phyloP scores from a whole-genome alignment of 208 protist genomes.

The Acanthamoeba lenticulata region DNA sequence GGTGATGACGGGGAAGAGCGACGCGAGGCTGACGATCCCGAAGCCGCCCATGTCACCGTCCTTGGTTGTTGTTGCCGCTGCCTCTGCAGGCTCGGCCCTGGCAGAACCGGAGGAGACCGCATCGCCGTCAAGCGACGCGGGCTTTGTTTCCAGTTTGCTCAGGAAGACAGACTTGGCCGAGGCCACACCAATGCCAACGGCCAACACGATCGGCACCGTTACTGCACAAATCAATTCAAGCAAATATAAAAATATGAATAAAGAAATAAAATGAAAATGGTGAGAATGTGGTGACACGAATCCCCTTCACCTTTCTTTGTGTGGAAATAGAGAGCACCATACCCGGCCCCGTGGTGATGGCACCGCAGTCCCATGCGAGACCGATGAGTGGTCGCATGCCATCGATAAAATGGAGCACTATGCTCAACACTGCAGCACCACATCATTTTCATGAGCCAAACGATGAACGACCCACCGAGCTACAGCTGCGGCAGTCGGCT shows the following conservation, averaged over 20 bases:
- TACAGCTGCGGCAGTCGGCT: no score
- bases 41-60: not conserved
- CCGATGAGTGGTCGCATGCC: not conserved
- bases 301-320: no score
- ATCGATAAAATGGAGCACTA: not conserved
- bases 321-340: no score
- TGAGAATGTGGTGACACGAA: no score
- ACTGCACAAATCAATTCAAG: no score
- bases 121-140: not conserved
- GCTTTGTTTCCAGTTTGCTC: not conserved
- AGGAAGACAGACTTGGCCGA: not conserved
- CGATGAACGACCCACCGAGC: no score
- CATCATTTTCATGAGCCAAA: no score
- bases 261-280: not conserved
- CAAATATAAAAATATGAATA: no score
- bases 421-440: not conserved
- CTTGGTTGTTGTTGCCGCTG: not conserved
- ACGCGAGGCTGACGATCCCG: not conserved
- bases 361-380: not conserved
- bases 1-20: conserved; percentile 4
- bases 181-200: not conserved
- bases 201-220: not conserved
- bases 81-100: no score
- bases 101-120: no score
- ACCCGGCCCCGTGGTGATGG: not conserved